Conservation (phyloP, 208 protist genomes). For the Entamoeba invadens region DNA sequence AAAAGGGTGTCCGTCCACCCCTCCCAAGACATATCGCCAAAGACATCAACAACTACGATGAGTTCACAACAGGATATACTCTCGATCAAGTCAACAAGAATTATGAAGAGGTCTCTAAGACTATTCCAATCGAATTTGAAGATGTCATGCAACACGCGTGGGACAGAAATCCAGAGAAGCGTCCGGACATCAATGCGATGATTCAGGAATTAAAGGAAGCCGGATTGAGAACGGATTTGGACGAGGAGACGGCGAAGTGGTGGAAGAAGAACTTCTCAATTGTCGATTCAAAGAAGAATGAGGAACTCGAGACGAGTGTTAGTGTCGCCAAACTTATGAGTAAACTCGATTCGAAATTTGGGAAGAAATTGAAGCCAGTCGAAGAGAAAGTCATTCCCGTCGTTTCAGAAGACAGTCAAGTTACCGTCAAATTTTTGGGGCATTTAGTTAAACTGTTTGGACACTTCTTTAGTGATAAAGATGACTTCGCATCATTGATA, state of each 20-base stretch:
- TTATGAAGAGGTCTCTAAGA: not conserved
- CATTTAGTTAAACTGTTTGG: not conserved
- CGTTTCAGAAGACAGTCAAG: not conserved
- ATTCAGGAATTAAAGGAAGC: not conserved
- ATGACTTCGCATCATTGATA: not conserved
- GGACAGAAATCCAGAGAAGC: not conserved
- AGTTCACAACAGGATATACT: not conserved
- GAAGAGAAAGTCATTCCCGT: not conserved
- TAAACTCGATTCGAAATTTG: not conserved
- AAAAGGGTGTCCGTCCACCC: not conserved
- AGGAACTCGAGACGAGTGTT: not conserved
- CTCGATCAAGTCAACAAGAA: not conserved
- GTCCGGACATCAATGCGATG: not conserved
- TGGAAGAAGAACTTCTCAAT: not conserved
- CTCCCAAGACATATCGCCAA: not conserved
- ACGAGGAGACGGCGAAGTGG: not conserved
- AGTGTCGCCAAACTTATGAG: not conserved
- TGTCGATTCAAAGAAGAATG: not conserved
- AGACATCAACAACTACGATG: not conserved
- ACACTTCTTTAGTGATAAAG: not conserved
- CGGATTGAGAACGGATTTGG: not conserved
- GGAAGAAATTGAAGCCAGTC: not conserved
- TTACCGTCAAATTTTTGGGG: not conserved
- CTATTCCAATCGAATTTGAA: not conserved
- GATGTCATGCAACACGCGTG: not conserved